These are phyloP conservation scores for Fusarium sp. DNA, from an alignment of 2,329 filamentous ascomycete species.

Conservation along the genomic window DNA sequence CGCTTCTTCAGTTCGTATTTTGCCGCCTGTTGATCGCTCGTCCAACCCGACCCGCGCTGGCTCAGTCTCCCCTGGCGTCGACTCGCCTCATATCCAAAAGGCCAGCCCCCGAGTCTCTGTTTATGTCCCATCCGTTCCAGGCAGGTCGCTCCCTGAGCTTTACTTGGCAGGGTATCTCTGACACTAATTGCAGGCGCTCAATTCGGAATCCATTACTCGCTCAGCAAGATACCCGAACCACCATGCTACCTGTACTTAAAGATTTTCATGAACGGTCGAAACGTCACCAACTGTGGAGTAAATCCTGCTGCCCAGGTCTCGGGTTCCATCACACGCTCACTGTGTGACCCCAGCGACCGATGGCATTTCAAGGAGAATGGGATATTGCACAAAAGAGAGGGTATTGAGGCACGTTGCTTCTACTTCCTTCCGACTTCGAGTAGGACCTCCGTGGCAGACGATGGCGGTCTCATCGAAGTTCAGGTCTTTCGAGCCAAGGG, in stretches of 20 bases:
- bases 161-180: background rate
- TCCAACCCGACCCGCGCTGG: conserved; percentile 36
- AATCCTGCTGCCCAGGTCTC: conserved; percentile 51
- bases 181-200: conserved; percentile 55
- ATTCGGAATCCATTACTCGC: conserved; percentile 65
- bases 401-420: conserved; percentile 64
- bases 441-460: conserved; percentile 57
- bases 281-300: conserved; percentile 65
- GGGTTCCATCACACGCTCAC: conserved; percentile 58
- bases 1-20: conserved; percentile 57
- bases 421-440: conserved; percentile 58
- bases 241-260: conserved; percentile 65
- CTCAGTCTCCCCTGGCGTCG: background rate
- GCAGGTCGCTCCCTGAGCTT: conserved; percentile 48
- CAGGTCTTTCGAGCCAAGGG: conserved; percentile 65
- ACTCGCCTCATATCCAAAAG: conserved; percentile 44
- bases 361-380: conserved; percentile 56
- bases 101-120: conserved; percentile 62
- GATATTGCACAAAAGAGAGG: conserved; percentile 49
- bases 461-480: conserved; percentile 68
- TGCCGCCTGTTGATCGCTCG: conserved; percentile 28
- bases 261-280: conserved; percentile 65
- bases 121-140: conserved; percentile 67
- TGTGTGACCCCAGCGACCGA: conserved; percentile 61
- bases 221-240: conserved; percentile 51